Base-by-base conservation (phyloP, 1,284 basidiomycete genomes). In the Ceratobasidium sp. region DNA sequence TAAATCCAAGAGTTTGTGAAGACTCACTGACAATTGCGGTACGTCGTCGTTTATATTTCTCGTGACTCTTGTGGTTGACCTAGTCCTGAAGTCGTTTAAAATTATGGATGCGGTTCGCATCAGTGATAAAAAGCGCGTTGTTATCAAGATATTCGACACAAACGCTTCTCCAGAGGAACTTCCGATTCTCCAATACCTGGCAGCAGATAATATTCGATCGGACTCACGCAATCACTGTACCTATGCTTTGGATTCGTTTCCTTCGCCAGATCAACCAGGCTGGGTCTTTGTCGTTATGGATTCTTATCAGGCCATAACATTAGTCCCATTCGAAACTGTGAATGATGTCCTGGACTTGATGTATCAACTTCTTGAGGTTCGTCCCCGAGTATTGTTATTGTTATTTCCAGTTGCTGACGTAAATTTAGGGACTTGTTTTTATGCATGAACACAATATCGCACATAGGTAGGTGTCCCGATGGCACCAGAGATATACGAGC, bases 331-430 rank as follows among this genome's bases (percentile, higher is more conserved):
- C 7, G 57, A 17, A 2, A 53, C 47, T 0, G 56, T 75, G 6
- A 15, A 48, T 8, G 67, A 75, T 1, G 27, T 24, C n/a, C 19
- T 57, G 2, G 76, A 77, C 1, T 45, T 75, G 2, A 47, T 77
- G 6, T 22, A 65, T 1, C 76, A 77, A 54, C 45, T 65, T 17
- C 63, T 77, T 36, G 62, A 77, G 60, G 76, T 73, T 5, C 4
- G 73, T 50, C 41, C 5, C 31, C 31, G 33, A 33, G 7, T 9
- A 22, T 14, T 29, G 6, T 41, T 27, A 14, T 22, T 8, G 11
- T 36, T 9, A 7, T 31, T 36, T 17, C n/a, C 11, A 22, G 15
- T 50, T 57, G 22, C 24, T 1, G 1, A 11, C 36, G 36, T 41
- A 5, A 41, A 5, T 11, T 4, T 41, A 76, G 75, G 75, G 75